Conservation (phyloP, 768 basidiomycete genomes). For the Chalciporus pseudorubinellus region DNA sequence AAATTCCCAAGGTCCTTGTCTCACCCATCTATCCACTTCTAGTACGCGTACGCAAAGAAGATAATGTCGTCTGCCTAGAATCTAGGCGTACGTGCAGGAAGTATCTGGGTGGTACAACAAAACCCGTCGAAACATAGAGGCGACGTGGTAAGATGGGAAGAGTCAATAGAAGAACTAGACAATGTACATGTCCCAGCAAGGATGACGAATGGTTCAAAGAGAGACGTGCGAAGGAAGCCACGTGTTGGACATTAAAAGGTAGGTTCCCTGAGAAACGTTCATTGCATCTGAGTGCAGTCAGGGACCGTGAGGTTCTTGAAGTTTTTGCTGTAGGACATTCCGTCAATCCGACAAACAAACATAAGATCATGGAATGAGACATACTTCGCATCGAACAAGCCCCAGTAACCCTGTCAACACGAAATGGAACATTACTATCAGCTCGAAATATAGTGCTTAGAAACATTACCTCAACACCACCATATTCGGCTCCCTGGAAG, state of each 20-base stretch:
- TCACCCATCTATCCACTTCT: neutral
- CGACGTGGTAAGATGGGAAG: neutral
- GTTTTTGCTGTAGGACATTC: constrained; percentile 47
- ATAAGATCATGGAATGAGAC: constrained; percentile 12
- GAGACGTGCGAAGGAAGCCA: constrained; percentile 1
- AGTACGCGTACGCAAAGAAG: neutral
- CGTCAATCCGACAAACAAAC: constrained; percentile 17
- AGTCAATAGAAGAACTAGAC: constrained; percentile 1
- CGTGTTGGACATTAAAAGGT: constrained; percentile 5
- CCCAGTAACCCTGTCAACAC: constrained; percentile 51
- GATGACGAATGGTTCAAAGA: constrained; percentile 3
- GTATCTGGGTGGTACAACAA: neutral
- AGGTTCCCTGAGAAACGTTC: neutral
- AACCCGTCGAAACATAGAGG: neutral
- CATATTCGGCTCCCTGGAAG: constrained; percentile 56
- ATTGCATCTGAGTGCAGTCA: constrained; percentile 39
- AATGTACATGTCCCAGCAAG: constrained; percentile 22
- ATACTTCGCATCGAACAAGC: constrained; percentile 60
- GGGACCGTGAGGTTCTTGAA: constrained; percentile 73
- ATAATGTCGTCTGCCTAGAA: neutral
- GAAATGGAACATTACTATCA: constrained; percentile 7
- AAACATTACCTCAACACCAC: constrained; percentile 66
- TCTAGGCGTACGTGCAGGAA: neutral
- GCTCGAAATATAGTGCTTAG: neutral
- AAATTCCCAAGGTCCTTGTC: too few species aligned